Evolutionary conservation across 345 rosid genomes (phyloP).

Genomic region (Melaleuca quinquenervia): DNA sequence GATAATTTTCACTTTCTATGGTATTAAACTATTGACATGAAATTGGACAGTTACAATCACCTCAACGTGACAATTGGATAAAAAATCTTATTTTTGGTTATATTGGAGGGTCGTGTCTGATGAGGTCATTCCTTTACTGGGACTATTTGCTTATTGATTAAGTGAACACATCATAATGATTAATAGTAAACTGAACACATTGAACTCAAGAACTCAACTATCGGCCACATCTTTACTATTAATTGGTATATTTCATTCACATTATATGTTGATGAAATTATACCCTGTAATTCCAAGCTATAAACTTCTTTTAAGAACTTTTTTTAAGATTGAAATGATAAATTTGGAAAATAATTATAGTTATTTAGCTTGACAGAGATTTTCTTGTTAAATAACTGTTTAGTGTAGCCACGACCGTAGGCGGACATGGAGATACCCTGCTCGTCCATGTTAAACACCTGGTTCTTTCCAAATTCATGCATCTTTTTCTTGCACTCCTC

Average conservation of each 20-base stretch:
- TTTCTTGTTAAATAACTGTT: neutral
- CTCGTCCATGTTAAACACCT: neutral
- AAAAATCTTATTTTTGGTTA: neutral
- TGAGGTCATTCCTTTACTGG: neutral
- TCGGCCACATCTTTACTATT: neutral
- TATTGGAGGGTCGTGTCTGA: neutral
- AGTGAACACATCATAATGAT: neutral
- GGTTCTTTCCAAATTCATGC: neutral
- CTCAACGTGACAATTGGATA: neutral
- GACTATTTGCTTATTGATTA: neutral
- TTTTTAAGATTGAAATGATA: neutral
- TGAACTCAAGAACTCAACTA: neutral
- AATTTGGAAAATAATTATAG: neutral
- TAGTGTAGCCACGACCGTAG: neutral
- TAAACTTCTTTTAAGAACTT: neutral
- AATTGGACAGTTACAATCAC: neutral
- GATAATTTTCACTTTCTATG: neutral
- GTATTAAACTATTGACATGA: neutral
- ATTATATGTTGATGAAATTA: neutral
- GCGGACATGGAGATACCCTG: neutral
- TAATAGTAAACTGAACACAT: neutral
- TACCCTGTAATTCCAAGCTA: neutral
- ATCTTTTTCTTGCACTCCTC: neutral
- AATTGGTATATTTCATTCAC: neutral
- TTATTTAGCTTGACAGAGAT: neutral